Evolutionary conservation across 2,329 filamentous ascomycete genomes (phyloP).

Genomic region (Chaetothyriales sp.): DNA sequence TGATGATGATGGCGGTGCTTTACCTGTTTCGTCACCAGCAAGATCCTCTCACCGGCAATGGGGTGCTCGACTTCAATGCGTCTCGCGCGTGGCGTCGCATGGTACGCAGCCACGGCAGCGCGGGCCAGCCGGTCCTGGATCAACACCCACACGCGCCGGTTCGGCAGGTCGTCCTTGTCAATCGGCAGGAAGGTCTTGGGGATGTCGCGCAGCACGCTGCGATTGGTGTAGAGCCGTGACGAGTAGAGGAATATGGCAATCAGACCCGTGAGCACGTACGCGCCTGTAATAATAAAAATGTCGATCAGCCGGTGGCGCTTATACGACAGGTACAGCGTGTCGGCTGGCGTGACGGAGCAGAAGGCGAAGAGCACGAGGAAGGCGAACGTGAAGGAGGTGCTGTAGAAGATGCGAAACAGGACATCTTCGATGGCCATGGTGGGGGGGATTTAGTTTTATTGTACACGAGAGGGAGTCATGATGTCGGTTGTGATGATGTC

Average conservation of each 20-base stretch:
- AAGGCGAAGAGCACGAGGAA: slow-evolving; percentile 59
- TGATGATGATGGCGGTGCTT: slow-evolving; percentile 11
- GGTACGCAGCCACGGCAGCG: slow-evolving; percentile 70
- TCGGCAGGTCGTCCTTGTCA: slow-evolving; percentile 64
- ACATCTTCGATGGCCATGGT: slow-evolving; percentile 19
- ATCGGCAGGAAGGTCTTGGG: slow-evolving; percentile 78
- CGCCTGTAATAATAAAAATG: slow-evolving; percentile 65
- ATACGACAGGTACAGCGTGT: slow-evolving; percentile 66
- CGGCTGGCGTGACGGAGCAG: slow-evolving; percentile 65
- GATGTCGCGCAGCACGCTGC: slow-evolving; percentile 64
- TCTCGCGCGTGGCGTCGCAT: slow-evolving; percentile 54
- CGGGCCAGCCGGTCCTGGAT: slow-evolving; percentile 58
- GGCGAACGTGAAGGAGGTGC: slow-evolving; percentile 61
- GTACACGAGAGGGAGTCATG: not conserved
- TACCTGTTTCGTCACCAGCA: slow-evolving; percentile 8
- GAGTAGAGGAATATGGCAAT: slow-evolving; percentile 65
- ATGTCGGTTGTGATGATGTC: no score
- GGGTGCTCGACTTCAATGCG: slow-evolving; percentile 26
- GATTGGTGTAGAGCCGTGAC: slow-evolving; percentile 73
- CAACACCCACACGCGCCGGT: slow-evolving; percentile 58
- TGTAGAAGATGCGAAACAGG: slow-evolving; percentile 70
- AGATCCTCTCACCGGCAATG: slow-evolving; percentile 9
- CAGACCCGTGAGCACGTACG: slow-evolving; percentile 59
- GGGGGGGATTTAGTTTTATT: not conserved
- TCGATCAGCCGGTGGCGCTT: slow-evolving; percentile 56